A percentile compares a stretch with the other conserved stretches of the same genome.
Evolutionary conservation across 1,284 basidiomycete species (phyloP).

Genomic region (Trametes sp.): DNA sequence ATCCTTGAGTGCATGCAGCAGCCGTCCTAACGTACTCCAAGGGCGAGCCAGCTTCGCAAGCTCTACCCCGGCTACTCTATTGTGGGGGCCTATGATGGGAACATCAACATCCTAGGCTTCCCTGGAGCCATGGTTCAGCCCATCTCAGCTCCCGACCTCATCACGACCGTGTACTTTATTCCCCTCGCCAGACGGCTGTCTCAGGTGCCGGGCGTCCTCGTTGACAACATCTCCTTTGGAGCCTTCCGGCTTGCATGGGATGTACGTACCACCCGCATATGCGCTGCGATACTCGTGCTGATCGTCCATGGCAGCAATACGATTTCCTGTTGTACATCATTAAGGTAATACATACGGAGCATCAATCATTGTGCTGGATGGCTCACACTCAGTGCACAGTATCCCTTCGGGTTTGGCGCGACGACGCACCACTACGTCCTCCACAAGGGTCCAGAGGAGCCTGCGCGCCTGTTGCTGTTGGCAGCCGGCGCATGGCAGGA

Average conservation of each 20-base stretch:
- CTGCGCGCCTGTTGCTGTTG: constrained; percentile 61
- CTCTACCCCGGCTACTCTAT: constrained; percentile 70
- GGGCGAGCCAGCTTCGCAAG: constrained; percentile 60
- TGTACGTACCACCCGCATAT: constrained; percentile 49
- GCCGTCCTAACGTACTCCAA: constrained; percentile 33
- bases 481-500: constrained; percentile 59
- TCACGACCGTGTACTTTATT: constrained; percentile 57
- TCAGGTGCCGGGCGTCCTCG: constrained; percentile 56
- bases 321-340: constrained; percentile 57
- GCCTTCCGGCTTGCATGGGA: constrained; percentile 66
- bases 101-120: constrained; percentile 56
- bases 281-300: not conserved
- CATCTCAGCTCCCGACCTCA: constrained; percentile 54
- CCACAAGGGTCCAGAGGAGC: constrained; percentile 65
- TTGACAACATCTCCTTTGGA: constrained; percentile 60
- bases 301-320: constrained; percentile 44
- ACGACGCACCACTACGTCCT: constrained; percentile 57
- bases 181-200: constrained; percentile 55
- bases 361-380: not conserved
- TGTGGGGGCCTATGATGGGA: constrained; percentile 56
- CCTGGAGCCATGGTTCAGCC: constrained; percentile 58
- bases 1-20: no score
- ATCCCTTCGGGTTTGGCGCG: constrained; percentile 47
- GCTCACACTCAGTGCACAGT: constrained; percentile 45
- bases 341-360: constrained; percentile 41